These are phyloP conservation scores for Quercus lobata DNA, from an alignment of 331 rosid species.

Conservation along the genomic window DNA sequence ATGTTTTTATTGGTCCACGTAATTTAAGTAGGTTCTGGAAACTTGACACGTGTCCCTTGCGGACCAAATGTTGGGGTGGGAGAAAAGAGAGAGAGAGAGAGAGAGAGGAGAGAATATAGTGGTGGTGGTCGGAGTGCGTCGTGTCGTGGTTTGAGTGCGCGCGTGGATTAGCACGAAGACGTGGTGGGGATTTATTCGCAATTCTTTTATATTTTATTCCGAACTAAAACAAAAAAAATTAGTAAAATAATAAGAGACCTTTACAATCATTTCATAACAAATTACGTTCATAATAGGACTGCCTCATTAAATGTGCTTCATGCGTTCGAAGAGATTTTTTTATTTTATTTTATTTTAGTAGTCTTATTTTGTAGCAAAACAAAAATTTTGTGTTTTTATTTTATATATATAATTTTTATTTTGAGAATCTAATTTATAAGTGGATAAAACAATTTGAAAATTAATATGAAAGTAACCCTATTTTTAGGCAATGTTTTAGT, in stretches of 20 bases:
- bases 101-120: not conserved
- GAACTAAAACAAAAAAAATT: too few species aligned
- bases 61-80: not conserved
- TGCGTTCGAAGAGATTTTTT: too few species aligned
- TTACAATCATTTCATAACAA: not conserved
- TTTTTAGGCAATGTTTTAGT: fast-evolving
- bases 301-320: too few species aligned
- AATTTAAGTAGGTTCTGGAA: not conserved
- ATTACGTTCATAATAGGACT: too few species aligned
- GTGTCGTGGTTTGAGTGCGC: conserved; percentile 1
- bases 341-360: too few species aligned
- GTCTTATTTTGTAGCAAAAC: too few species aligned
- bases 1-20: conserved; percentile 35
- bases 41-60: conserved; percentile 15
- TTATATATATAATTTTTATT: too few species aligned
- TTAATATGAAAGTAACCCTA: fast-evolving
- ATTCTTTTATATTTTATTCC: not conserved
- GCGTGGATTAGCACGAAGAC: not conserved
- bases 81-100: too few species aligned
- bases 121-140: not conserved
- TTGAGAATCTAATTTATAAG: too few species aligned
- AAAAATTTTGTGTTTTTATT: too few species aligned
- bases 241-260: too few species aligned
- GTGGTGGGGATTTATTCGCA: not conserved
- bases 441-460: fast-evolving